phyloP scores from a whole-genome alignment of 1,284 basidiomycete species.

The Malassezia psittaci region DNA sequence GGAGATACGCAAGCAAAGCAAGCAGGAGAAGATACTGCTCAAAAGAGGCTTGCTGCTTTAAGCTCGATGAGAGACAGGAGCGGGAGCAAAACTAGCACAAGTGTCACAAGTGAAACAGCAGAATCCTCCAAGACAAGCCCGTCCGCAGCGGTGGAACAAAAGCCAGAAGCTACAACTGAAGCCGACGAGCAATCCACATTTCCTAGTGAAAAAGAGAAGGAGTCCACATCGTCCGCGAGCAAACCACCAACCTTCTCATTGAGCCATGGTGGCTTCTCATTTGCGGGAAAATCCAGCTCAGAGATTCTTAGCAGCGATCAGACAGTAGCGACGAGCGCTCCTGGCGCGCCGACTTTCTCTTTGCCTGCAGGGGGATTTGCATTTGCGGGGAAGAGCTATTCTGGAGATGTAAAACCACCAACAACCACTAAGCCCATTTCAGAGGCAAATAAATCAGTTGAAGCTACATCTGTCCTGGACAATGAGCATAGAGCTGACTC shows the following conservation, averaged over 20 bases:
- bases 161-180: background rate
- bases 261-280: slow-evolving; percentile 10
- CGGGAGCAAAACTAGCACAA: no score
- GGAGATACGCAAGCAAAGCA: no score
- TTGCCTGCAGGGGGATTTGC: slow-evolving; percentile 15
- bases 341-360: slow-evolving; percentile 3
- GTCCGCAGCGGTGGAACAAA: background rate
- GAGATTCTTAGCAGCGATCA: background rate
- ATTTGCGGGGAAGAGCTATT: slow-evolving; percentile 5
- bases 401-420: background rate
- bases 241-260: background rate
- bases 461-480: no score
- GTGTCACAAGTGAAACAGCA: no score
- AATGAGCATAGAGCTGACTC: background rate
- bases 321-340: background rate
- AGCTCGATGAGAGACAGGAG: no score
- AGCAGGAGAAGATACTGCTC: no score
- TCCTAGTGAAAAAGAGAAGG: background rate
- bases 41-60: no score
- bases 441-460: background rate
- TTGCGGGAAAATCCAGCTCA: slow-evolving; percentile 3
- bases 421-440: background rate
- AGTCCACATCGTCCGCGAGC: background rate
- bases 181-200: background rate
- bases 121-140: background rate